A percentile compares a stretch with the other conserved stretches of the same genome.
Evolutionary conservation across 345 rosid genomes (phyloP).

Genomic region (Populus ilicifolia): DNA sequence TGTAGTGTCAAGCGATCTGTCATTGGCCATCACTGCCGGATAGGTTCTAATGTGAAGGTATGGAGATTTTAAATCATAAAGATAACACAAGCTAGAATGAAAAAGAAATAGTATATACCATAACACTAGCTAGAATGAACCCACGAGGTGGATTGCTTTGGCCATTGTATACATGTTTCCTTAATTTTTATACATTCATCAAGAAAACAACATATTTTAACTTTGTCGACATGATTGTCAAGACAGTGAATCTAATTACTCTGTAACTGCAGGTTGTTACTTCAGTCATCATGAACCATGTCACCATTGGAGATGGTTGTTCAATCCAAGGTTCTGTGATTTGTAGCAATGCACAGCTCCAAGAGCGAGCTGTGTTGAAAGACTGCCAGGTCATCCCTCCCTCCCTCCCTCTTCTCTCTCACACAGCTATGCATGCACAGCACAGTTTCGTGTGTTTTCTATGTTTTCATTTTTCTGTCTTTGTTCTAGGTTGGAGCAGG

Average conservation of each 20-base stretch:
- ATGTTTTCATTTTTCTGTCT: not conserved
- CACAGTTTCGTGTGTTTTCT: not conserved
- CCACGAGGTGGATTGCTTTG: not conserved
- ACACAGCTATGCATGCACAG: not conserved
- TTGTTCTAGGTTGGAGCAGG: conserved; percentile 72
- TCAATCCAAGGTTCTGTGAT: conserved; percentile 87
- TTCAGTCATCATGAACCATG: conserved; percentile 87
- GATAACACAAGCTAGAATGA: not conserved
- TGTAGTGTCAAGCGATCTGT: conserved; percentile 96
- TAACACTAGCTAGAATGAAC: not conserved
- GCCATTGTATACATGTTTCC: not conserved
- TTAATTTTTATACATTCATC: not conserved
- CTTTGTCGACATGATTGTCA: not conserved
- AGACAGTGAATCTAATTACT: not conserved
- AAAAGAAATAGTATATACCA: not conserved
- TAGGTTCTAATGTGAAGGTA: conserved; percentile 98
- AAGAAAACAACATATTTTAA: not conserved
- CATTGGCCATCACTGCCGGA: conserved; percentile 90
- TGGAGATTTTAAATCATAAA: conserved; percentile 5
- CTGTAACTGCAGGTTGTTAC: conserved; percentile 63
- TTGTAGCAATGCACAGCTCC: conserved; percentile 89
- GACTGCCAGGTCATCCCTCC: conserved; percentile 73
- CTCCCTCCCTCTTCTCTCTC: not conserved
- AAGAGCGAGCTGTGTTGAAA: conserved; percentile 73
- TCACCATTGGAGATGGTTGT: conserved; percentile 86